phyloP scores from a whole-genome alignment of 2,329 filamentous ascomycete genomes.

The Spiromastix sp. region DNA sequence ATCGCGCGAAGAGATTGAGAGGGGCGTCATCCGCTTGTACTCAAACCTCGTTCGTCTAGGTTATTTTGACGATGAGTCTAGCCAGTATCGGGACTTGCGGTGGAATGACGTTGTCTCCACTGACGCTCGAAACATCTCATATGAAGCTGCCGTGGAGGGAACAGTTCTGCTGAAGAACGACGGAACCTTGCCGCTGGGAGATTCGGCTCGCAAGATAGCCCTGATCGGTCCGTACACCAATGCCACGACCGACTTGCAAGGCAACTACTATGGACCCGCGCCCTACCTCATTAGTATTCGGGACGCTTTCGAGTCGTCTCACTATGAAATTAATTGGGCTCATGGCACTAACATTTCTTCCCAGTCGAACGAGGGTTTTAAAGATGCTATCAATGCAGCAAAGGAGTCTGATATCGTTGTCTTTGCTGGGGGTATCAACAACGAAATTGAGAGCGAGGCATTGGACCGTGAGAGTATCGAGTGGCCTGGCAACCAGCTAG shows the following conservation, averaged over 20 bases:
- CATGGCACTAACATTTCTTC: slow-evolving; percentile 25
- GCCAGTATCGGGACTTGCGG: slow-evolving; percentile 40
- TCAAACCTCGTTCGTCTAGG: slow-evolving; percentile 40
- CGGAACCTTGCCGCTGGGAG: slow-evolving; percentile 34
- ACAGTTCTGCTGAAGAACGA: slow-evolving; percentile 46
- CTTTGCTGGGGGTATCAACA: slow-evolving; percentile 34
- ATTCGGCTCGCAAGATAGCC: slow-evolving; percentile 24
- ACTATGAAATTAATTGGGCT: slow-evolving; percentile 37
- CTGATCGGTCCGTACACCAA: slow-evolving; percentile 51
- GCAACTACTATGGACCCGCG: slow-evolving; percentile 48
- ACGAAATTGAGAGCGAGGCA: slow-evolving; percentile 31
- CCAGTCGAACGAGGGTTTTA: slow-evolving; percentile 21
- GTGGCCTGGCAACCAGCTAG: slow-evolving; percentile 34
- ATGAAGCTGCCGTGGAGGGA: slow-evolving; percentile 40
- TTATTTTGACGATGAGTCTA: slow-evolving; percentile 40
- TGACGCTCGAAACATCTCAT: slow-evolving; percentile 44
- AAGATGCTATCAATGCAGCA: slow-evolving; percentile 23
- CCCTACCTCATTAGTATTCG: slow-evolving; percentile 47
- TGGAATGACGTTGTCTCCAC: slow-evolving; percentile 48
- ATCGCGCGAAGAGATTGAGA: slow-evolving; percentile 36
- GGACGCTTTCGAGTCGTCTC: slow-evolving; percentile 39
- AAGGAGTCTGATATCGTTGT: slow-evolving; percentile 28
- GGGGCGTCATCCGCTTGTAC: slow-evolving; percentile 39
- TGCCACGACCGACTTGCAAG: slow-evolving; percentile 46
- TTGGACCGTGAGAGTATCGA: slow-evolving; percentile 30